A percentile compares a stretch with the other conserved stretches of the same genome.
Conservation (phyloP, 1,284 basidiomycete genomes). For the Rhodotorula sp. region DNA sequence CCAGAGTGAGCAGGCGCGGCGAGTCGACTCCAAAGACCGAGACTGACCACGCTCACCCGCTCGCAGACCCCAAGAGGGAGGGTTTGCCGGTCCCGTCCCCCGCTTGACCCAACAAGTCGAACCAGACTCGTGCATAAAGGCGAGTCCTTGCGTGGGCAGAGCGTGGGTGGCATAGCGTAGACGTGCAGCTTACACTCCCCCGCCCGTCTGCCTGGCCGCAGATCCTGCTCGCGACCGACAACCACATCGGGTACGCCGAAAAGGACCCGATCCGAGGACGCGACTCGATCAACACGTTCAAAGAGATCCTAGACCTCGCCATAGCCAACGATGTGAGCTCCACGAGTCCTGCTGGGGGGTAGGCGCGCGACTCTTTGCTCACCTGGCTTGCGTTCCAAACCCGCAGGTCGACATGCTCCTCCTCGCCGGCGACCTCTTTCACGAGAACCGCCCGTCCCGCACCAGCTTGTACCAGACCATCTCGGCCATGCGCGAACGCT, state of each 20-base stretch:
- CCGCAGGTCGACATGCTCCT: constrained; percentile 88
- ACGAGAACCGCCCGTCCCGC: constrained; percentile 92
- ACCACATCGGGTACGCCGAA: constrained; percentile 93
- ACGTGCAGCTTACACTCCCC: not conserved
- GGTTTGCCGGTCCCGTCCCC: constrained; percentile 4
- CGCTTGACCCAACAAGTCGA: constrained; percentile 18
- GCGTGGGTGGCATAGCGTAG: not conserved
- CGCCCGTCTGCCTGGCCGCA: not conserved
- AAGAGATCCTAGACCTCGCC: constrained; percentile 87
- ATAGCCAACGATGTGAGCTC: constrained; percentile 73
- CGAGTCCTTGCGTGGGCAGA: not conserved
- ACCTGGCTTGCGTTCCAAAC: constrained; percentile 13
- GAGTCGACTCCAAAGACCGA: too few relatives aligned
- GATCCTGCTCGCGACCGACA: constrained; percentile 49
- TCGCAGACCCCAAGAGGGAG: not conserved
- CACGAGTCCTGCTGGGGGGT: fast-evolving
- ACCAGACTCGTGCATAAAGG: constrained; percentile 30
- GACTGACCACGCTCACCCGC: not conserved
- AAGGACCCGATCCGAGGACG: constrained; percentile 90
- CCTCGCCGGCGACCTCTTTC: constrained; percentile 92
- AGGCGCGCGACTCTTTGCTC: constrained; percentile 16
- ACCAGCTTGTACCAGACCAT: constrained; percentile 85
- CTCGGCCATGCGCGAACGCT: constrained; percentile 85
- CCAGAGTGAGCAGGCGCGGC: not conserved
- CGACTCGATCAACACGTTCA: constrained; percentile 93